phyloP scores from a whole-genome alignment of 176 grass and related monocot species.

The Musa itinerans region DNA sequence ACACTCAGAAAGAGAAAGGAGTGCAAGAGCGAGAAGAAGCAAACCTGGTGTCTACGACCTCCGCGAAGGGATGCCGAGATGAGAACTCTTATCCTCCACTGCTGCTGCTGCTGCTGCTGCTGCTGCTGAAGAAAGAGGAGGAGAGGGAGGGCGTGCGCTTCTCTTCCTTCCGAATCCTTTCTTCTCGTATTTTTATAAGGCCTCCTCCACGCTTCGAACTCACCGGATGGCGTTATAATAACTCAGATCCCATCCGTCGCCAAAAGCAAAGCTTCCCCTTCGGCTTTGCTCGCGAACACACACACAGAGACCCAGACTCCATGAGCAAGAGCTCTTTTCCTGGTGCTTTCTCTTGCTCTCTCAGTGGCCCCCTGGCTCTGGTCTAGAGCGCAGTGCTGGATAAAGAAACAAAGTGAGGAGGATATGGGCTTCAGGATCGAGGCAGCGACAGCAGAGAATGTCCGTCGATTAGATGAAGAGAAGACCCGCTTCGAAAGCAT shows the following conservation, averaged over 20 bases:
- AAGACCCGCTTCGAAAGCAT: not conserved
- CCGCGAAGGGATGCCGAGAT: too few species aligned
- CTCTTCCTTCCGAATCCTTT: not conserved
- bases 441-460: constrained; percentile 13
- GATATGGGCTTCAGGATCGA: not conserved
- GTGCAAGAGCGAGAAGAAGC: too few species aligned
- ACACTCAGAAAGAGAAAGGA: too few species aligned
- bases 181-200: not conserved
- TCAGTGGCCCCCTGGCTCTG: not conserved
- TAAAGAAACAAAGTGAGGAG: not conserved
- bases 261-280: constrained; percentile 1
- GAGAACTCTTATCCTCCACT: not conserved
- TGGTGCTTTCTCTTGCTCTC: not conserved
- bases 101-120: not conserved
- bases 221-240: not conserved
- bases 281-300: not conserved
- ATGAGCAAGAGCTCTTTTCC: not conserved
- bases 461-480: not conserved
- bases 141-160: not conserved
- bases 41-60: too few species aligned
- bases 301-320: not conserved
- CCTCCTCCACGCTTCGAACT: not conserved
- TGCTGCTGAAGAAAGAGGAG: not conserved
- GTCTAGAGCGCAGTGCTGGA: not conserved
- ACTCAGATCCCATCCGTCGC: not conserved